phyloP scores from a whole-genome alignment of 345 rosid genomes.

The Brassica incana region DNA sequence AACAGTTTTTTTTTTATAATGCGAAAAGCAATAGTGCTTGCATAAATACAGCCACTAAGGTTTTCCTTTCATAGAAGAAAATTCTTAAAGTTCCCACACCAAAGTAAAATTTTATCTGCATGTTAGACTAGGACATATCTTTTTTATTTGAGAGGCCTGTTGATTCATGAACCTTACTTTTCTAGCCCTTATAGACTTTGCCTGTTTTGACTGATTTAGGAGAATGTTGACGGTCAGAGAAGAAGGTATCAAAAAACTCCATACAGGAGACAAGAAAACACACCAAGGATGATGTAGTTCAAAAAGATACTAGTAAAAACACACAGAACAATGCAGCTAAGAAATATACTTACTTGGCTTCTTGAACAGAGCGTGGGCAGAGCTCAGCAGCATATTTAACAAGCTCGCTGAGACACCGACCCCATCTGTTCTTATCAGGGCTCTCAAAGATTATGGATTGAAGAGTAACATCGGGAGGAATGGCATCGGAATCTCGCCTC shows the following conservation, averaged over 20 bases:
- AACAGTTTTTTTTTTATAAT: background rate
- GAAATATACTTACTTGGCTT: conserved; percentile 71
- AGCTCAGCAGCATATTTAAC: conserved; percentile 93
- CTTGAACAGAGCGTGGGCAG: conserved; percentile 92
- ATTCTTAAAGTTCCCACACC: background rate
- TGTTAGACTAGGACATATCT: background rate
- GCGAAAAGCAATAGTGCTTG: conserved; percentile 17
- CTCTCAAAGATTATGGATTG: conserved; percentile 94
- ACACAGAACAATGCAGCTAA: conserved; percentile 5
- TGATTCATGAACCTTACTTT: background rate
- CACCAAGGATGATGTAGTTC: conserved; percentile 11
- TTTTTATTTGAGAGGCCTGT: background rate
- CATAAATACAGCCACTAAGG: background rate
- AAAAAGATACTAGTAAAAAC: background rate
- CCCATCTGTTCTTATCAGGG: conserved; percentile 98
- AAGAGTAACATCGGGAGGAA: conserved; percentile 92
- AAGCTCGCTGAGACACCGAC: conserved; percentile 92
- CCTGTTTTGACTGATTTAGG: conserved; percentile 8
- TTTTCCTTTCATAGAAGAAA: conserved; percentile 11
- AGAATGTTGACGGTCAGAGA: conserved; percentile 7
- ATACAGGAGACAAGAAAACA: conserved; percentile 16
- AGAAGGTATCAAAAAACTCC: conserved; percentile 4
- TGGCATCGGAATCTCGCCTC: conserved; percentile 82
- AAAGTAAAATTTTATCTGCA: conserved; percentile 1
- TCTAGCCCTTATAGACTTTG: conserved; percentile 4